A percentile compares a stretch with the other conserved stretches of the same genome.
Conservation (phyloP, 257 asterid genomes). For the Solanum neorickii region DNA sequence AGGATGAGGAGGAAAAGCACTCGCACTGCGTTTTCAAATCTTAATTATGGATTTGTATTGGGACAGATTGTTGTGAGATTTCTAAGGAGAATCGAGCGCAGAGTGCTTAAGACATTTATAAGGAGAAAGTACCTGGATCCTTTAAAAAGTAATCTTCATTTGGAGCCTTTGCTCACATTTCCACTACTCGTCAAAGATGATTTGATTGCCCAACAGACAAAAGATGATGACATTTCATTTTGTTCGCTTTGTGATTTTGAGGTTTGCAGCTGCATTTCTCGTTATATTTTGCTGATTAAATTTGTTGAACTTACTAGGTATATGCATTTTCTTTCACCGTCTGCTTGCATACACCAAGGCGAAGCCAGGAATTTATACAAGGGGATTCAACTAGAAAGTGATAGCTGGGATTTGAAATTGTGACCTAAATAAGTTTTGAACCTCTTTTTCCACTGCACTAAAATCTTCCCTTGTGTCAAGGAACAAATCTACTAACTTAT, state of each 20-base stretch:
- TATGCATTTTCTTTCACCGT: not conserved
- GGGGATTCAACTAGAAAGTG: not conserved
- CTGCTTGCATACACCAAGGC: not conserved
- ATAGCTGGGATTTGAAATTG: not conserved
- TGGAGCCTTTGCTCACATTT: constrained; percentile 65
- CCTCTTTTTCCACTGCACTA: not conserved
- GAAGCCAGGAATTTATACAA: not conserved
- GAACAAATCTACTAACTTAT: not conserved
- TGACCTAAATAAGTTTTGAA: not conserved
- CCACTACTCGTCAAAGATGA: constrained; percentile 58
- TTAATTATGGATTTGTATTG: constrained; percentile 32
- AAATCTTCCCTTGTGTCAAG: not conserved
- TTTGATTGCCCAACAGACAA: constrained; percentile 44
- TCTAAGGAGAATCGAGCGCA: constrained; percentile 61
- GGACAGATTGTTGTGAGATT: constrained; percentile 45
- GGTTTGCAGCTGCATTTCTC: constrained; percentile 20
- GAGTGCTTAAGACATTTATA: constrained; percentile 58
- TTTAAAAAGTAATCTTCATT: constrained; percentile 35
- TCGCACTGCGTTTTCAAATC: constrained; percentile 14
- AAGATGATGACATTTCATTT: constrained; percentile 60
- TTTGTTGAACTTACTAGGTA: not conserved
- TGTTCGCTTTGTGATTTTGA: constrained; percentile 84
- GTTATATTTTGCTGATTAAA: not conserved
- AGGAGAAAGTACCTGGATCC: constrained; percentile 81
- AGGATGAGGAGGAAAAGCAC: constrained; percentile 35